Conservation (phyloP, 176 grass and related monocot genomes). For the Luzula sylvatica region DNA sequence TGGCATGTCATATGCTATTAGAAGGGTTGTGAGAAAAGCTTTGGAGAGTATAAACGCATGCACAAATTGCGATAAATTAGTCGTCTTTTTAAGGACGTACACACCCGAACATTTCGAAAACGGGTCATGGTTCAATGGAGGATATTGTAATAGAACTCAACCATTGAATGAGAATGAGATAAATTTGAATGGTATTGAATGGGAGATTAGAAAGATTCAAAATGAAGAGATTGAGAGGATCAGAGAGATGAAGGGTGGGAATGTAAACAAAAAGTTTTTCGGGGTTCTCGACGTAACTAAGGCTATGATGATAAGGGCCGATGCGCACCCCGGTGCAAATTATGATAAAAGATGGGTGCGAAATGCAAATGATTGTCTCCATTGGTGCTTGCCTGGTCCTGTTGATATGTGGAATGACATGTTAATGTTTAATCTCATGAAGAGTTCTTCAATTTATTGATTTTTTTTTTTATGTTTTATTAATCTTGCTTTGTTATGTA, state of each 20-base stretch:
- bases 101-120: constrained; percentile 62
- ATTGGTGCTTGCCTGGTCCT: constrained; percentile 70
- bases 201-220: constrained; percentile 51
- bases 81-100: constrained; percentile 55
- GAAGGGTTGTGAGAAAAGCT: constrained; percentile 31
- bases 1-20: constrained; percentile 29
- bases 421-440: constrained; percentile 24
- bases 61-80: constrained; percentile 24
- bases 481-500: not conserved
- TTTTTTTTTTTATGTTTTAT: constrained; percentile 8
- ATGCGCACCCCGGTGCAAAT: constrained; percentile 53
- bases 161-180: constrained; percentile 22
- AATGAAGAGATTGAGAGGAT: constrained; percentile 57
- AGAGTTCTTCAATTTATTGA: constrained; percentile 15
- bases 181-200: constrained; percentile 22
- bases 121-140: constrained; percentile 54
- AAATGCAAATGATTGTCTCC: constrained; percentile 63
- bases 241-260: constrained; percentile 6
- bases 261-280: constrained; percentile 14
- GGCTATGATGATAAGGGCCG: constrained; percentile 86
- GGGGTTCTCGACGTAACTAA: constrained; percentile 66
- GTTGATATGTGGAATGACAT: constrained; percentile 77
- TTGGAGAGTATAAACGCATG: constrained; percentile 28
- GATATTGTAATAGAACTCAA: constrained; percentile 55
- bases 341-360: constrained; percentile 36